Evolutionary conservation across 2,329 filamentous ascomycete species (phyloP), one percentile per base, ranked within the genome.

Genomic region (Cytospora piceicola): DNA sequence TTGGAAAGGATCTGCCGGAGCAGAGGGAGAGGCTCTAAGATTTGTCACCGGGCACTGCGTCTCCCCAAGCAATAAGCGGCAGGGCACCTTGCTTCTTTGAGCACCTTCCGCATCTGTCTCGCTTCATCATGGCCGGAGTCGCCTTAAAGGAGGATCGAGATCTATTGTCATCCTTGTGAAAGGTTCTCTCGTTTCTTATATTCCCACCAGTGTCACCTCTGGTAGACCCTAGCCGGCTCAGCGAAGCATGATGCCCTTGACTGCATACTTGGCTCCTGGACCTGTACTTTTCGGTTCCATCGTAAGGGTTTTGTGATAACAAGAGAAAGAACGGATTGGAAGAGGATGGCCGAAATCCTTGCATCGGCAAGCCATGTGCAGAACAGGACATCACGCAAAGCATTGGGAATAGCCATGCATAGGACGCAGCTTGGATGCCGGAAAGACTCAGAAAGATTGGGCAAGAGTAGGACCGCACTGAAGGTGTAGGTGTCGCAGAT

Each of bases 61-160:
- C 46, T 24, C n/a, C n/a, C 22, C 11, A 24, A 49, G n/a, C 14
- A 20, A 24, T 14, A 24, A 22, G 14, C n/a, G 39, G 22, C 29
- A 57, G 42, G 53, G 14, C 39, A 12, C 42, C 36, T 63, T 63
- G 53, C 60, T 63, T 63, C 53, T 57, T 63, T 29, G 20, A 36
- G 60, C 22, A 15, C 32, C 24, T 27, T 22, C 20, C 51, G 27
- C 27, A 12, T 55, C 15, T 1, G 5, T 1, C 4, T 49, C n/a
- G 46, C n/a, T n/a, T n/a, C n/a, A 22, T 9, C 20, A 46, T 22
- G n/a, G 7, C 46, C 12, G 22, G 15, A 15, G 39, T 36, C 3
- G 15, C 46, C 17, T 62, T 22, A 20, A 32, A 46, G 39, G 29
- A 51, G 29, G 36, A 5, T 15, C 39, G 8, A 49, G 20, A 7